Evolutionary conservation across 2,329 filamentous ascomycete genomes (phyloP).

Genomic region (Coniochaeta sp.): DNA sequence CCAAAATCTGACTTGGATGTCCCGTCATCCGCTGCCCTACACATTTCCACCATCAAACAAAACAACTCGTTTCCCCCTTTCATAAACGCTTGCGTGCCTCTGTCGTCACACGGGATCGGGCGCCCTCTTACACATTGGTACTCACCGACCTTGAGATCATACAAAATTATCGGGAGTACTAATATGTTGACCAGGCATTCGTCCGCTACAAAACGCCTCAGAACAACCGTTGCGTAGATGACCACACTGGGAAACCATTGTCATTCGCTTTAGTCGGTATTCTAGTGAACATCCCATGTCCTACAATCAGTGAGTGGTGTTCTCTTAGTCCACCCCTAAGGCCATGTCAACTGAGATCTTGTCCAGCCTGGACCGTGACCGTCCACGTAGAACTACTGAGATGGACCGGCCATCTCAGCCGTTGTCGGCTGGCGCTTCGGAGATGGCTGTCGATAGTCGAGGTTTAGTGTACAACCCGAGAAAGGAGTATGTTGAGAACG

Average conservation of each 20-base stretch:
- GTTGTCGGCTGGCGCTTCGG: not conserved
- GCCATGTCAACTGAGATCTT: not conserved
- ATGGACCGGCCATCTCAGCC: not conserved
- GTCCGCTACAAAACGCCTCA: not conserved
- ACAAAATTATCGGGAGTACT: not conserved
- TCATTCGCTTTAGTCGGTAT: not conserved
- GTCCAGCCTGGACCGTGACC: not conserved
- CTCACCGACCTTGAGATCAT: not conserved
- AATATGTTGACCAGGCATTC: not conserved
- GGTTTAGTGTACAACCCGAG: not conserved
- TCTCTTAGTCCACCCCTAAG: not conserved
- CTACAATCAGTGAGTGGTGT: not conserved
- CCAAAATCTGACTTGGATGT: not conserved
- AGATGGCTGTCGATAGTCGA: not conserved
- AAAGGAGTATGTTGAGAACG: slow-evolving; percentile 51
- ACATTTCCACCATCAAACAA: not conserved
- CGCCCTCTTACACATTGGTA: not conserved
- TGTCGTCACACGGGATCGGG: not conserved
- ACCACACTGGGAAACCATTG: not conserved
- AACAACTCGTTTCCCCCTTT: not conserved
- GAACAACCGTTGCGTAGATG: not conserved
- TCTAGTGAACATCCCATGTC: not conserved
- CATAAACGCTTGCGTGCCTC: not conserved
- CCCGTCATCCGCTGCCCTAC: too few species aligned
- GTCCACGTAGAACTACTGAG: not conserved